These are phyloP conservation scores for Coemansia sp. DNA, from an alignment of 192 early-diverging fungal species.

Conservation along the genomic window DNA sequence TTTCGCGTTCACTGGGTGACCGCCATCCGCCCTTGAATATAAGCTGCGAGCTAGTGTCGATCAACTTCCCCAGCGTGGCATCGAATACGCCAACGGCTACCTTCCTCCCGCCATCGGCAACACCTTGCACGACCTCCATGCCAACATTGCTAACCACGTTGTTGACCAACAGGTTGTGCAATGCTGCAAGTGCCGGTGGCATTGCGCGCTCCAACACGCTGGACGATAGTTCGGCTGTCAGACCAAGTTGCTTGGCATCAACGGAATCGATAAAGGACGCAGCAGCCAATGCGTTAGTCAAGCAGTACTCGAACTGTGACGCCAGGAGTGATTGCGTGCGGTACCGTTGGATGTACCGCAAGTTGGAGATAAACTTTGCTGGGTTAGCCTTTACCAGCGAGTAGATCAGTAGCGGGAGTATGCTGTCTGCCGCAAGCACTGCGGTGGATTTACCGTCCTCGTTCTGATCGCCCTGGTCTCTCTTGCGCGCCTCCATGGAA, in stretches of 20 bases:
- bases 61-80: slow-evolving; percentile 41
- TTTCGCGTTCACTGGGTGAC: slow-evolving; percentile 30
- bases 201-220: slow-evolving; percentile 23
- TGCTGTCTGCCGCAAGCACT: slow-evolving; percentile 60
- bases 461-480: slow-evolving; percentile 1
- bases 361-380: slow-evolving; percentile 66
- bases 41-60: slow-evolving; percentile 35
- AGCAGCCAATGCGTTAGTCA: slow-evolving; percentile 49
- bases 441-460: neutral
- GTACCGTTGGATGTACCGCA: slow-evolving; percentile 58
- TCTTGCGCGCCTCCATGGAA: neutral
- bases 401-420: slow-evolving; percentile 69
- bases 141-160: slow-evolving; percentile 40
- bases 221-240: slow-evolving; percentile 31
- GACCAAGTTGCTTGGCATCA: slow-evolving; percentile 42
- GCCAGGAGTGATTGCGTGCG: slow-evolving; percentile 39
- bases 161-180: slow-evolving; percentile 37
- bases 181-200: slow-evolving; percentile 21
- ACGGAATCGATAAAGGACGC: slow-evolving; percentile 44
- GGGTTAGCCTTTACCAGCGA: slow-evolving; percentile 69
- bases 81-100: slow-evolving; percentile 53
- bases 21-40: slow-evolving; percentile 27
- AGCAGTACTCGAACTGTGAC: slow-evolving; percentile 50
- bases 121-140: slow-evolving; percentile 52
- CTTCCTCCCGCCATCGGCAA: slow-evolving; percentile 51